Conservation (phyloP, 257 asterid species). For the Solanum dulcamara region DNA sequence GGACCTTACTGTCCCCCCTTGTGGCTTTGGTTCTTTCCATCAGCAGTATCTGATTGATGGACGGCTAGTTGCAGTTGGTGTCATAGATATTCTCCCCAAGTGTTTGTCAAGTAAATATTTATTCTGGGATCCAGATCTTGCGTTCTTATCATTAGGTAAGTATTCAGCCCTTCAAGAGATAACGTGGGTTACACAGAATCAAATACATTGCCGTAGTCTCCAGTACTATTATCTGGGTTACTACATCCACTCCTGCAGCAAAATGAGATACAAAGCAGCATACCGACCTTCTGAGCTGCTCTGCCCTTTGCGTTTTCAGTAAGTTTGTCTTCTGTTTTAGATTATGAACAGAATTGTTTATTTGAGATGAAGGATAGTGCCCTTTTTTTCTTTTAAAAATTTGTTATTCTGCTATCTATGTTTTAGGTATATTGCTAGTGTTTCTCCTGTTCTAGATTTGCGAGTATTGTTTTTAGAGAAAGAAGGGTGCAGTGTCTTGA, state of each 20-base stretch:
- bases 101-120: constrained; percentile 95
- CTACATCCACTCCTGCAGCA: constrained; percentile 90
- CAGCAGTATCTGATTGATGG: constrained; percentile 93
- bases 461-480: background rate
- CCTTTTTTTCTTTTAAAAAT: background rate
- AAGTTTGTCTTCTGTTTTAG: constrained; percentile 27
- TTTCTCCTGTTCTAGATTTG: background rate
- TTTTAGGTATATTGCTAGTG: background rate
- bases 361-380: background rate
- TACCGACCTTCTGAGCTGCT: constrained; percentile 95
- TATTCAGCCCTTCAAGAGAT: constrained; percentile 87
- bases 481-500: background rate
- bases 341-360: background rate
- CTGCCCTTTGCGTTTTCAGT: constrained; percentile 88
- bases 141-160: constrained; percentile 83
- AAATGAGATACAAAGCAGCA: constrained; percentile 97
- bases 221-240: constrained; percentile 98
- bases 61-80: constrained; percentile 89
- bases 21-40: constrained; percentile 98
- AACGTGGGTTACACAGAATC: constrained; percentile 64
- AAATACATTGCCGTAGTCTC: constrained; percentile 63
- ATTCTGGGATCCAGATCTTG: constrained; percentile 97
- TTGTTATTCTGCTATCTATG: background rate
- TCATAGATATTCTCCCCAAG: constrained; percentile 82
- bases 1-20: constrained; percentile 51